Evolutionary conservation across 129 eudicot species (phyloP).

Genomic region (Centella asiatica): DNA sequence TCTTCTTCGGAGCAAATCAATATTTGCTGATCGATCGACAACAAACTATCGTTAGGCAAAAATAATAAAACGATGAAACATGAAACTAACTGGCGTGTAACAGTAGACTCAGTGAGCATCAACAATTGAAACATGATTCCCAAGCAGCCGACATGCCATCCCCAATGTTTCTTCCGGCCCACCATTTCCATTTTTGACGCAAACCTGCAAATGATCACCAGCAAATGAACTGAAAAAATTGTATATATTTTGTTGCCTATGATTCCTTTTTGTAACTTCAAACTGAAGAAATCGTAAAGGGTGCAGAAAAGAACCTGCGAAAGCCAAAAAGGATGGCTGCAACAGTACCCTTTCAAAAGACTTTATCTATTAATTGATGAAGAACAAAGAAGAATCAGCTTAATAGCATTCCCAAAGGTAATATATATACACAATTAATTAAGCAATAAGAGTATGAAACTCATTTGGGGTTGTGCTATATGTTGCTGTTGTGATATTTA

Average conservation of each 20-base stretch:
- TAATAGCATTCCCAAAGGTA: too few relatives aligned
- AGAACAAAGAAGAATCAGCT: too few relatives aligned
- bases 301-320: background rate
- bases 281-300: conserved; percentile 3
- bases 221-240: background rate
- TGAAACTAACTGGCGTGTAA: background rate
- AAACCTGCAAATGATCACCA: background rate
- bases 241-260: background rate
- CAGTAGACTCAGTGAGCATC: conserved; percentile 2
- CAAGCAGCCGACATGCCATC: background rate
- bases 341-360: background rate
- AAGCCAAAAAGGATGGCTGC: background rate
- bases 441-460: too few relatives aligned
- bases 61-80: background rate
- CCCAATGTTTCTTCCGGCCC: background rate
- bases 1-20: too few relatives aligned
- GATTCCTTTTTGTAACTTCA: conserved; percentile 5
- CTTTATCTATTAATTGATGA: too few relatives aligned
- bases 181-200: background rate
- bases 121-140: conserved; percentile 8
- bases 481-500: background rate
- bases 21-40: background rate
- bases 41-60: background rate
- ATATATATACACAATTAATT: too few relatives aligned
- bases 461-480: background rate